These are phyloP conservation scores for Phytopythium delawarense DNA, from an alignment of 352 stramenopile genomes.

Conservation along the genomic window DNA sequence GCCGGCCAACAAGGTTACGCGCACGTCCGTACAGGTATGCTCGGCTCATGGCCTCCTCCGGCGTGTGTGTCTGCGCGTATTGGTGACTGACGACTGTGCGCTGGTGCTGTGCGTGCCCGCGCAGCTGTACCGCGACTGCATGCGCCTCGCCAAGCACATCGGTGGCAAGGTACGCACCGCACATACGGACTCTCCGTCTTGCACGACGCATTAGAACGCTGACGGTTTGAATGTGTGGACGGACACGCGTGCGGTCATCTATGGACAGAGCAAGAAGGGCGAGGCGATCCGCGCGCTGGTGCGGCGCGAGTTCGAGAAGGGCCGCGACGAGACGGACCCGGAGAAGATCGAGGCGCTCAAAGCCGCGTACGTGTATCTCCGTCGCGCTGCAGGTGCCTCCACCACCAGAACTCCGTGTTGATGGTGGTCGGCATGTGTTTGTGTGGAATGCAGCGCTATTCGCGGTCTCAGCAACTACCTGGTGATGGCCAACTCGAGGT, in stretches of 20 bases:
- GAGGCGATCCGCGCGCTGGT: constrained; percentile 68
- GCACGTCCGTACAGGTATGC: constrained; percentile 66
- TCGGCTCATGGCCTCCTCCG: background rate
- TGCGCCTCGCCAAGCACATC: constrained; percentile 86
- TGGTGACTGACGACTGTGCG: background rate
- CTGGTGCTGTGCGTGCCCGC: background rate
- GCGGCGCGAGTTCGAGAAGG: constrained; percentile 80
- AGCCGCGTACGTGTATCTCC: constrained; percentile 52
- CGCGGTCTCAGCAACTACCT: constrained; percentile 86
- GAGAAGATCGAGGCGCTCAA: constrained; percentile 83
- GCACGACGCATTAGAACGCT: background rate
- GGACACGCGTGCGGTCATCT: background rate
- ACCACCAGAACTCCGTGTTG: no score
- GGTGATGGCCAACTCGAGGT: constrained; percentile 83
- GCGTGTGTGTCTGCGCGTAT: background rate
- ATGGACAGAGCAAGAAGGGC: constrained; percentile 74
- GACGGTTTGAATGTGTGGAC: background rate
- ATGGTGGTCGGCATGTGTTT: background rate
- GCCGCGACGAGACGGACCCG: constrained; percentile 64
- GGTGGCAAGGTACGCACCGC: constrained; percentile 54
- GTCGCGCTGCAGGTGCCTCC: background rate
- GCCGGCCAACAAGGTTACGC: constrained; percentile 56
- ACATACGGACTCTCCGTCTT: background rate
- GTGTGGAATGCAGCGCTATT: constrained; percentile 40
- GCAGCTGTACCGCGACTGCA: constrained; percentile 81